Conservation (phyloP, 164 flowering plant species). For the Buxus sempervirens region DNA sequence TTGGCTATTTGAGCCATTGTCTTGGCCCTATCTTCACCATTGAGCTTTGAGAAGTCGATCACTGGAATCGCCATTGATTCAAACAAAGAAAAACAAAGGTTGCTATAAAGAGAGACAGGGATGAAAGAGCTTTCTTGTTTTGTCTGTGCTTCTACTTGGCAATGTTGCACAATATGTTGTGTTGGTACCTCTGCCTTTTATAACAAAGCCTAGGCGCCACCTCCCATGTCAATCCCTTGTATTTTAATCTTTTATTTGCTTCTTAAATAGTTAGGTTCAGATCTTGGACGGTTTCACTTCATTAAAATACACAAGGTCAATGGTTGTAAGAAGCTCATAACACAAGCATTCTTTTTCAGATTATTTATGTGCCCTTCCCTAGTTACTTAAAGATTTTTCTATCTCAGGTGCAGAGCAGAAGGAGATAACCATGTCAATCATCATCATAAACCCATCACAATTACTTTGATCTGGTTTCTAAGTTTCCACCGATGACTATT, state of each 20-base stretch:
- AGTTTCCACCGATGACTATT: not conserved
- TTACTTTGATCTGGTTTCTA: not conserved
- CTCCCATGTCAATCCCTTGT: constrained; percentile 24
- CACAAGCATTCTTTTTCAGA: not conserved
- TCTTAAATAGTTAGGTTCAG: constrained; percentile 19
- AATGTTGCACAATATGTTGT: not conserved
- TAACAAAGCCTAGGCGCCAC: constrained; percentile 26
- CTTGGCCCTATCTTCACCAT: constrained; percentile 61
- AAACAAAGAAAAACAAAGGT: not conserved
- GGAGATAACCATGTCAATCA: no score
- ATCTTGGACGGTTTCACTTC: constrained; percentile 32
- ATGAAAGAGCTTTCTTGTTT: not conserved
- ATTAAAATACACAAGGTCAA: constrained; percentile 20
- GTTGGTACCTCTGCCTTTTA: constrained; percentile 17
- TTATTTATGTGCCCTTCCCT: no score
- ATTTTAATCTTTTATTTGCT: not conserved
- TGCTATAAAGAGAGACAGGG: constrained; percentile 9
- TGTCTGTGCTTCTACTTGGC: not conserved
- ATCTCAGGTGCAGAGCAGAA: not conserved
- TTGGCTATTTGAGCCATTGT: constrained; percentile 58
- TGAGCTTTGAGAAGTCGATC: constrained; percentile 79
- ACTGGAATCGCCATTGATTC: constrained; percentile 74
- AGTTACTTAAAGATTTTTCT: not conserved
- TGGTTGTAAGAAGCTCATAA: not conserved
- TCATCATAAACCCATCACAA: no score